Evolutionary conservation across 2,329 filamentous ascomycete species (phyloP).

Genomic region (Sporothrix pseudoabietina): DNA sequence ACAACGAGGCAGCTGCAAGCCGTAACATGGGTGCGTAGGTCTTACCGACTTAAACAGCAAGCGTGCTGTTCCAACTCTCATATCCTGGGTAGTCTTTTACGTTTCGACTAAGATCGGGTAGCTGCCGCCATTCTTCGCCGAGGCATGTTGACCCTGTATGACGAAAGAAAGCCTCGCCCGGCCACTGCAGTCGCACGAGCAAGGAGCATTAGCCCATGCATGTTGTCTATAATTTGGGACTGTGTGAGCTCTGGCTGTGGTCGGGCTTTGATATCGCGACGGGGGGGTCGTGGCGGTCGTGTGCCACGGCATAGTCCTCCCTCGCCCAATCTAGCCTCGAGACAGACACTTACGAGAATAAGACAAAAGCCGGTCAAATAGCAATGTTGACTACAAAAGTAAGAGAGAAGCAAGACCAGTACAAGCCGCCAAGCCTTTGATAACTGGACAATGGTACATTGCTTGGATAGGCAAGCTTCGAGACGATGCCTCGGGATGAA

Average conservation of each 20-base stretch:
- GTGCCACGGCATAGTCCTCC: neutral
- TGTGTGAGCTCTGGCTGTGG: neutral
- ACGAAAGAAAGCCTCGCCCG: neutral
- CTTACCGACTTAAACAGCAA: neutral
- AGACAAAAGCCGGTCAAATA: neutral
- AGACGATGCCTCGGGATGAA: neutral
- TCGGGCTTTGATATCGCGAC: neutral
- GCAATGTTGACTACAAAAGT: neutral
- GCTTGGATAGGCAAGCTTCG: neutral
- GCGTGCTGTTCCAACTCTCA: neutral
- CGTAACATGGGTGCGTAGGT: neutral
- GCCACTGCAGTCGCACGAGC: neutral
- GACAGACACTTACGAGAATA: neutral
- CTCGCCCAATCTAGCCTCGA: slow-evolving; percentile 21
- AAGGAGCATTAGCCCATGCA: neutral
- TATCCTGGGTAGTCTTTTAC: neutral
- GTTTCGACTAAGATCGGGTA: slow-evolving; percentile 27
- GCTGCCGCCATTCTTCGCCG: slow-evolving; percentile 9
- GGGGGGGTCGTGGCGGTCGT: neutral
- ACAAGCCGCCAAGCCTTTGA: neutral
- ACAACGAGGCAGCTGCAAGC: slow-evolving; percentile 1
- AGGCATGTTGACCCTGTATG: slow-evolving; percentile 4
- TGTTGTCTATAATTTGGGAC: neutral
- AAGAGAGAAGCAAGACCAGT: neutral
- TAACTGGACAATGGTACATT: neutral